Percentiles rank a stretch among this genome's conserved stretches.
Conservation (phyloP, 2,329 filamentous ascomycete genomes). For the Phoma sp. region DNA sequence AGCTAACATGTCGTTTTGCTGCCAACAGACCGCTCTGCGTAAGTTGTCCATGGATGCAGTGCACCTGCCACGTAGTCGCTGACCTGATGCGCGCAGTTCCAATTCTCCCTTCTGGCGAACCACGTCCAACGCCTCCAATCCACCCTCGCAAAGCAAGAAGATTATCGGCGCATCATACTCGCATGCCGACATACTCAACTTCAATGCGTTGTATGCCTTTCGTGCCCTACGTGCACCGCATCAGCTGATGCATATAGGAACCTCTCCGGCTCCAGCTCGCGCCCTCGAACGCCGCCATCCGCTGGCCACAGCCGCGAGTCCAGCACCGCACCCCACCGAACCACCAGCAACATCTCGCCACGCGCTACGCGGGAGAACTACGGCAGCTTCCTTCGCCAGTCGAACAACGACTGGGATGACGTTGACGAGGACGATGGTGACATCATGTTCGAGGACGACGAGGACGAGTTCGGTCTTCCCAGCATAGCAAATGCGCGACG, state of each 20-base stretch:
- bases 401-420: constrained; percentile 81
- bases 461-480: constrained; percentile 94
- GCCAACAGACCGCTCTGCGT: constrained; percentile 48
- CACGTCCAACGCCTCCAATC: constrained; percentile 53
- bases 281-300: constrained; percentile 76
- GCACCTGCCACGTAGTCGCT: background rate
- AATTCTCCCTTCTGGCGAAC: constrained; percentile 88
- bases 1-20: constrained; percentile 48
- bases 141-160: constrained; percentile 63
- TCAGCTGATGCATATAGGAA: constrained; percentile 56
- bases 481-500: constrained; percentile 91
- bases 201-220: constrained; percentile 72
- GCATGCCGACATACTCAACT: constrained; percentile 92
- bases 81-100: constrained; percentile 64
- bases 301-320: constrained; percentile 66
- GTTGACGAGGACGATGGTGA: constrained; percentile 72
- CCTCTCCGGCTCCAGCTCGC: constrained; percentile 66
- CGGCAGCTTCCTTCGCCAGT: constrained; percentile 80
- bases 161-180: constrained; percentile 96
- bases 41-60: constrained; percentile 23
- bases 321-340: constrained; percentile 63
- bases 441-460: constrained; percentile 85
- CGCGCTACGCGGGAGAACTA: constrained; percentile 74
- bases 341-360: constrained; percentile 62
- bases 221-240: background rate